phyloP scores from a whole-genome alignment of 331 rosid genomes.

The Phaseolus coccineus region DNA sequence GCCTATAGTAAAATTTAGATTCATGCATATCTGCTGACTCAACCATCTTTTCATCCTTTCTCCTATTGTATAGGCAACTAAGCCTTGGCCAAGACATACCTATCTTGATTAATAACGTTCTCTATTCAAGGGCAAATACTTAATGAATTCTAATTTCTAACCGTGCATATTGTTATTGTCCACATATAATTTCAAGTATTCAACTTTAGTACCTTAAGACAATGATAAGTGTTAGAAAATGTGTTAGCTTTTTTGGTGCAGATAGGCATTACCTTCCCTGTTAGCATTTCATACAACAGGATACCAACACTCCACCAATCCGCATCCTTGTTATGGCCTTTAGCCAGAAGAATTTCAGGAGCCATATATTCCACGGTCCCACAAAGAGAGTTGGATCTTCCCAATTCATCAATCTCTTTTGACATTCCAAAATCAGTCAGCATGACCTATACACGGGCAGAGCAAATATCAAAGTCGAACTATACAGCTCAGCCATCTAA shows the following conservation, averaged over 20 bases:
- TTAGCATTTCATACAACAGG: constrained; percentile 90
- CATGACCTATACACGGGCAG: constrained; percentile 66
- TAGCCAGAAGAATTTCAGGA: constrained; percentile 80
- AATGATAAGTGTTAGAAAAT: too few relatives aligned
- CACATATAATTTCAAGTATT: constrained; percentile 8
- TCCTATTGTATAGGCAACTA: constrained; percentile 20
- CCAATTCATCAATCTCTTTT: constrained; percentile 82
- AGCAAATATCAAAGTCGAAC: constrained; percentile 22
- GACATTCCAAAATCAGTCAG: constrained; percentile 97
- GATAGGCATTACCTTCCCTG: constrained; percentile 74
- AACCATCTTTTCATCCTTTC: constrained; percentile 14
- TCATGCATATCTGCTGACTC: neutral
- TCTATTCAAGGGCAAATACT: constrained; percentile 3
- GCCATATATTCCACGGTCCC: constrained; percentile 97
- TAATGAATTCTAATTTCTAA: neutral
- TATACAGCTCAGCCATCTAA: constrained; percentile 8
- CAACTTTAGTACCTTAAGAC: neutral
- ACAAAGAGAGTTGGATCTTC: constrained; percentile 90
- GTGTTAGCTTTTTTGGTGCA: neutral
- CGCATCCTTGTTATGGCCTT: constrained; percentile 94
- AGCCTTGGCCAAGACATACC: neutral
- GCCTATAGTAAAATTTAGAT: neutral
- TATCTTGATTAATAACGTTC: neutral
- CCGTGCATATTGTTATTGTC: neutral
- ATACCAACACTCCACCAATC: constrained; percentile 99